Base-by-base conservation (phyloP, 2,329 filamentous ascomycete species). In the Apiospora sp. region DNA sequence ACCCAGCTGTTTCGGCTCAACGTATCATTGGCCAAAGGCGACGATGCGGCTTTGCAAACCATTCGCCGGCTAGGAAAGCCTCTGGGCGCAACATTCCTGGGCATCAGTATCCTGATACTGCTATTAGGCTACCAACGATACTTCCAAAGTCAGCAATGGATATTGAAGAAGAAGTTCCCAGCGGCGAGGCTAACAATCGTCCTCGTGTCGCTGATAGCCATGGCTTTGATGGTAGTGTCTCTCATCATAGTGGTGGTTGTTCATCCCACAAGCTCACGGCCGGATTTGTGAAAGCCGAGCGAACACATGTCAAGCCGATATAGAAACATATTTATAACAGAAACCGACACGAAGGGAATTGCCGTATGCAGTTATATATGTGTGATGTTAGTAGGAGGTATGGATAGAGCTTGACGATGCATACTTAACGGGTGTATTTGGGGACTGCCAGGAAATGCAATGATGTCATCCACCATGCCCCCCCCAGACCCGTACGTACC, bases 1-100 rank as follows among this genome's bases (percentile, higher is more conserved):
- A 96, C 94, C 0, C 94, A 96, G 81, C 89, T 96, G 68, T 96
- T 96, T 84, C 92, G 94, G 37, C 90, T 96, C 72, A 95, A 95
- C 84, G 93, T 91, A 0, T 88, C 90, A 12, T 84, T 93, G 54
- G 79, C 83, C 30, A 77, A 80, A 51, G 82, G 79, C 75, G 77
- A 79, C 30, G 80, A 83, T 54, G 78, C 80, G 43, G 81, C 81
- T 71, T 80, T 83, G 58, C 79, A 82, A 51, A 85, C 84, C 48
- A 83, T 94, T 68, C 87, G 90, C 61, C 88, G 88, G 71, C 85
- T 94, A 74, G 93, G 93, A 67, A 93, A 92, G 78, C 93, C 93
- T 1, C 87, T 95, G 0, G 94, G 94, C 54, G 90, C 93, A 0
- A 92, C 93, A 1, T 96, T 96, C 77, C 85, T 96, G 54, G 92